These are phyloP conservation scores for Candida pseudoglaebosa DNA, from an alignment of 805 yeast genomes.

Conservation along the genomic window DNA sequence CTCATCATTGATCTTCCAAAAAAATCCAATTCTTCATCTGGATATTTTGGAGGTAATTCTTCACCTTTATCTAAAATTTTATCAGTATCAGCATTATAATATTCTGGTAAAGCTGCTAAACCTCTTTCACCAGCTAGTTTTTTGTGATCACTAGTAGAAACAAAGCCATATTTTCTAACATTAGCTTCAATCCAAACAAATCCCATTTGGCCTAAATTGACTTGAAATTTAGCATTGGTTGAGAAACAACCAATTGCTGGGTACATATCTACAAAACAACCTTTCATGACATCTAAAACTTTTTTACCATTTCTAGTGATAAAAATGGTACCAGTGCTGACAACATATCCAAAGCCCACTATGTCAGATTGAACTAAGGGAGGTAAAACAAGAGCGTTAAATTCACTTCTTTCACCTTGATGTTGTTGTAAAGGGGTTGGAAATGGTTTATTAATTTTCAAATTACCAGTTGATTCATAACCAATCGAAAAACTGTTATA, in stretches of 20 bases:
- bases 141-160: conserved; percentile 42
- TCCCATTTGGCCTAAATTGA: conserved; percentile 41
- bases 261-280: conserved; percentile 46
- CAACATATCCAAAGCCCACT: conserved; percentile 52
- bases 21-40: conserved; percentile 58
- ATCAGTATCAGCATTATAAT: conserved; percentile 36
- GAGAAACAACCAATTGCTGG: conserved; percentile 53
- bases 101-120: conserved; percentile 36
- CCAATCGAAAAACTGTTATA: conserved; percentile 65
- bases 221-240: conserved; percentile 40
- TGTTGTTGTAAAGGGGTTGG: conserved; percentile 44
- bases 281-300: conserved; percentile 46
- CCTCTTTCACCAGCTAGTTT: conserved; percentile 37
- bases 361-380: conserved; percentile 51
- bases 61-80: conserved; percentile 67
- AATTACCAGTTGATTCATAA: conserved; percentile 68
- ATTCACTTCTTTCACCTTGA: conserved; percentile 35
- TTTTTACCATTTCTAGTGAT: conserved; percentile 56
- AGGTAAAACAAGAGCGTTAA: conserved; percentile 46
- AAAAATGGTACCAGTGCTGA: conserved; percentile 46
- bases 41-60: conserved; percentile 67
- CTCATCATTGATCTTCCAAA: conserved; percentile 43
- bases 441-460: conserved; percentile 64
- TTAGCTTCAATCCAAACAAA: conserved; percentile 49
- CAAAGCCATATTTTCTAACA: conserved; percentile 54